A percentile compares a stretch with the other conserved stretches of the same genome.
Conservation (phyloP, 805 yeast species). For the Lipomyces sp. region DNA sequence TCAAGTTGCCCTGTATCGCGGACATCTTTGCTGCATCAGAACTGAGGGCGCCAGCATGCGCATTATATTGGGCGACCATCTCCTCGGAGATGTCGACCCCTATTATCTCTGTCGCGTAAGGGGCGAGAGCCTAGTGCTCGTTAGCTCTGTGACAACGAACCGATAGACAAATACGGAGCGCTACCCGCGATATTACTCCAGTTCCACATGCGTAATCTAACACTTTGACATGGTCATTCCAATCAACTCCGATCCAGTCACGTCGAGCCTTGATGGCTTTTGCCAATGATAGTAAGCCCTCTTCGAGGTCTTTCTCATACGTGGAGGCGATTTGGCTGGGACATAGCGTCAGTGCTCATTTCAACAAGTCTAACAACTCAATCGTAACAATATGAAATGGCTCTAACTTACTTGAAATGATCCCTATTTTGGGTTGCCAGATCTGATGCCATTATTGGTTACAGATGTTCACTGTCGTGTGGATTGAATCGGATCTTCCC, state of each 20-base stretch:
- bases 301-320: background rate
- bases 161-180: background rate
- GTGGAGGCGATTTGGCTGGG: background rate
- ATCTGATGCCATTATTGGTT: slow-evolving; percentile 1
- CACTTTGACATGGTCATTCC: background rate
- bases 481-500: background rate
- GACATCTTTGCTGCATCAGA: background rate
- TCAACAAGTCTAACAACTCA: background rate
- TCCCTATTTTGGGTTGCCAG: background rate
- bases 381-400: background rate
- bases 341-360: background rate
- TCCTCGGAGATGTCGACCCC: background rate
- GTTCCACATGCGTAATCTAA: background rate
- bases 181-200: background rate
- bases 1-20: background rate
- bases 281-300: background rate
- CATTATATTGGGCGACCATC: background rate
- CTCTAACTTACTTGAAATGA: background rate
- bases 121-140: background rate
- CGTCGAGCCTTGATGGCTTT: background rate
- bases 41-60: background rate
- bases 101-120: slow-evolving; percentile 1
- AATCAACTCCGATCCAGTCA: slow-evolving; percentile 2
- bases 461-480: background rate
- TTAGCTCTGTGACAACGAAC: background rate